Base-by-base conservation (phyloP, 2,329 filamentous ascomycete species). In the Aspergillus fischeri region DNA sequence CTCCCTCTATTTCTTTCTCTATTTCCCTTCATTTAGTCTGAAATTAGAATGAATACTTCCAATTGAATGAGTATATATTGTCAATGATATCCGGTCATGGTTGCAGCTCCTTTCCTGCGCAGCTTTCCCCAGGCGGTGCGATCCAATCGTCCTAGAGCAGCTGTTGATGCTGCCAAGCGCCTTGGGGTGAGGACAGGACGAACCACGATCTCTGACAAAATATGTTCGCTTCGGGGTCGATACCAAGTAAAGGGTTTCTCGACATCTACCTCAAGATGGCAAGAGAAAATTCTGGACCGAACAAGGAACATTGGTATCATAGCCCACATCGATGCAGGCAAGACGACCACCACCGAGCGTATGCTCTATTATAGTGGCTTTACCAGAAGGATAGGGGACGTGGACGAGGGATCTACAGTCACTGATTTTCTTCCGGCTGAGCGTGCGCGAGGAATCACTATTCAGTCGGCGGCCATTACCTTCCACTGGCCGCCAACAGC, bases 241-340 rank as follows among this genome's bases (percentile, higher is more conserved):
- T 24, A 14, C 7, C 21, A 47, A 24, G 51, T 58, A 3, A 65
- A 64, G 52, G 59, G 51, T 7, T 73, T 75, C 42, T 73, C 73
- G 5, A 70, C 68, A 1, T 60, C 63, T 14, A 21, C 62, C 3
- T 53, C 61, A 3, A 62, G 54, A 57, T 60, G 57, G 28, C 66
- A 71, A 44, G 63, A 54, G 29, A 63, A 67, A 29, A 63, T 70
- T 59, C 77, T 86, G 20, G 80, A 84, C 42, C 84, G 84, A 66
- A 94, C 92, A 52, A 84, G 93, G 65, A 99, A 99, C 71, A 97
- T 99, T 71, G 94, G 94, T 60, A 97, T 99, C 65, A 97, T 99
- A 73, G 94, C 94, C 58, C 94, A 99, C 74, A 96, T 99, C 63
- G 94, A 97, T 86, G 94, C 94, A 56, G 94, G 94, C 8, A 99